Percentiles rank a stretch among this genome's conserved stretches.
Conservation (phyloP, 768 basidiomycete genomes). For the Leccinellum albellum region DNA sequence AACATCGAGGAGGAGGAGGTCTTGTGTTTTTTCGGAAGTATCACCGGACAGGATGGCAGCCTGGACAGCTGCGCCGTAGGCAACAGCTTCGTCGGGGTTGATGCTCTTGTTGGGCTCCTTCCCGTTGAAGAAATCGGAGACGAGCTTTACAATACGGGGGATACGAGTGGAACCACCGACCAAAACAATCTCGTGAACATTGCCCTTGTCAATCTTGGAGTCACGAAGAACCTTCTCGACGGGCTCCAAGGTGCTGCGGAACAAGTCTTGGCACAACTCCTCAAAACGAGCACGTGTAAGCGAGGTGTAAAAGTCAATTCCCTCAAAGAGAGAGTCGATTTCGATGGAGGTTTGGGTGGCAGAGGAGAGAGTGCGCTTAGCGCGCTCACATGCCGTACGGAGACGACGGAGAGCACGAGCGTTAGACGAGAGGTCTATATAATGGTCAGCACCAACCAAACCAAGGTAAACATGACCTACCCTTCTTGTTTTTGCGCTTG, state of each 20-base stretch:
- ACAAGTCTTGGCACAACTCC: conserved; percentile 91
- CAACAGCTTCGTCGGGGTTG: conserved; percentile 99
- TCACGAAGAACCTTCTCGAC: conserved; percentile 98
- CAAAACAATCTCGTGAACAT: conserved; percentile 95
- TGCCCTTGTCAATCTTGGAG: conserved; percentile 95
- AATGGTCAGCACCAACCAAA: conserved; percentile 5
- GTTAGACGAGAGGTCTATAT: conserved; percentile 78
- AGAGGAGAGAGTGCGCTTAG: conserved; percentile 96
- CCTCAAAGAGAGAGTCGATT: conserved; percentile 97
- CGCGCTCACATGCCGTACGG: conserved; percentile 96
- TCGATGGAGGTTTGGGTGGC: conserved; percentile 96
- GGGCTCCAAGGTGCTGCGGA: conserved; percentile 89
- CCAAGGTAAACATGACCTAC: conserved; percentile 31
- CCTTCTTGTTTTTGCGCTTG: conserved; percentile 97
- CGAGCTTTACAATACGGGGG: conserved; percentile 94
- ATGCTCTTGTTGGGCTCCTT: conserved; percentile 99
- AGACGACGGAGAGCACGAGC: conserved; percentile 95
- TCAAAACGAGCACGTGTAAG: conserved; percentile 98
- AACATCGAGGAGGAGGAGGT: conserved; percentile 93
- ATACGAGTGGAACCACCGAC: conserved; percentile 99
- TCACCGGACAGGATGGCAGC: conserved; percentile 97
- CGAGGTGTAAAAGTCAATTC: conserved; percentile 97
- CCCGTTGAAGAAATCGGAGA: conserved; percentile 98
- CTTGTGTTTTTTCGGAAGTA: conserved; percentile 97
- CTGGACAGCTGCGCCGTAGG: conserved; percentile 98